Base-by-base conservation (phyloP, 2,329 filamentous ascomycete genomes). In the Aspergillus sp. region DNA sequence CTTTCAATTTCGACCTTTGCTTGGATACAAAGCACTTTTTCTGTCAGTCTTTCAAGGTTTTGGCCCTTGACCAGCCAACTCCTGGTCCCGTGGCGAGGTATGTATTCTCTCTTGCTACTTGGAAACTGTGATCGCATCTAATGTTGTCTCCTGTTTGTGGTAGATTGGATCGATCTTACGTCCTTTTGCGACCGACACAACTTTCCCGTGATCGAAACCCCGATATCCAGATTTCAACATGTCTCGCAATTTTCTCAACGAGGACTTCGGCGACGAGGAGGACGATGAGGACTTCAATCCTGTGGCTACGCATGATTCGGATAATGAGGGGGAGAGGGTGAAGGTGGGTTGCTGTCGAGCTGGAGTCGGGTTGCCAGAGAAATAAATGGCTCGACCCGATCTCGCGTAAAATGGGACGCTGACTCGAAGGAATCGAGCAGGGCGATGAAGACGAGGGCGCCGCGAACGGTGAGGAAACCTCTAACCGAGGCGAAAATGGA, bases 211-310 rank as follows among this genome's bases (percentile, higher is more conserved):
- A 8, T 28, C 12, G 26, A 26, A 39, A 10, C 8, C 19, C 36
- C 36, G 36, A 39, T 39, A 39, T 19, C 19, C 8, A 36, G 26
- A 41, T 34, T 19, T 41, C 51, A 57, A 49, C 45, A 65, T 66
- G 60, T 65, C 68, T 60, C 67, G 69, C 39, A 71, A 72, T 49
- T 65, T 77, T 53, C 55, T 74, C 19, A 70, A 76, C 55, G 69
- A 76, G 42, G 70, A 77, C 52, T 76, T 77, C 48, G 73, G 71
- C 45, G 77, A 78, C 47, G 84, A 86, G 40, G 87, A 93, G 43
- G 89, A 94, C 57, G 83, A 86, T 50, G 83, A 86, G 50, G 85
- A 91, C 65, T 95, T 96, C 77, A 94, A 95, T 66, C 90, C 89
- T 43, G 81, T 78, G 42, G 83, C 85, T 19, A 84, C 80, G 50